phyloP scores from a whole-genome alignment of 2,329 filamentous ascomycete genomes.

The Sarocladium strictum region DNA sequence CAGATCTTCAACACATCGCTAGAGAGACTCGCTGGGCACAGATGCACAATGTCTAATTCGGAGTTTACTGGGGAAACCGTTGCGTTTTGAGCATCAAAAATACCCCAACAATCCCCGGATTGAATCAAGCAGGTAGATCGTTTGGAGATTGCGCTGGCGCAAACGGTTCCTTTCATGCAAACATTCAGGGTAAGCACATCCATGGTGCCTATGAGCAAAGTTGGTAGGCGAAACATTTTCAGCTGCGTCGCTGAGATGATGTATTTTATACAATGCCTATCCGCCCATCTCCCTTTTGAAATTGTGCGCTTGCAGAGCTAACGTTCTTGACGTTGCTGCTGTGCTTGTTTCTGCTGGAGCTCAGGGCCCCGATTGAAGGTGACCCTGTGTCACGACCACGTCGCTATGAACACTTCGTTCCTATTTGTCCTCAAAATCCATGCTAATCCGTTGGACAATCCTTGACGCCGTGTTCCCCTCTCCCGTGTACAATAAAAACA shows the following conservation, averaged over 20 bases:
- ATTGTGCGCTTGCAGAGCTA: neutral
- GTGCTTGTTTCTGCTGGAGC: neutral
- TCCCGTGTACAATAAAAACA: slow-evolving; percentile 5
- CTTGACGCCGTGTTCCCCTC: slow-evolving; percentile 7
- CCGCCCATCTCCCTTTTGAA: neutral
- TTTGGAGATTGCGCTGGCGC: too few relatives aligned
- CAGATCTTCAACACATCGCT: neutral
- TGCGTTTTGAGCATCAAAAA: too few relatives aligned
- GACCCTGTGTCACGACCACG: neutral
- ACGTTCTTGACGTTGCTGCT: neutral
- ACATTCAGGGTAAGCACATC: neutral
- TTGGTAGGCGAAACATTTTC: neutral
- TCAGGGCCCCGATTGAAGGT: neutral
- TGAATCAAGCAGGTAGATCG: too few relatives aligned
- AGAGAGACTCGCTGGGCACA: too few relatives aligned
- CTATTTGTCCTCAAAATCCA: slow-evolving; percentile 6
- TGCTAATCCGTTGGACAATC: neutral
- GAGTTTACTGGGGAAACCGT: too few relatives aligned
- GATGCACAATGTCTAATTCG: too few relatives aligned
- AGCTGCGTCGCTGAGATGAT: neutral
- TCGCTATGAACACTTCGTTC: neutral
- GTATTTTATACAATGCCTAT: slow-evolving; percentile 5
- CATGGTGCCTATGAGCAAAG: neutral
- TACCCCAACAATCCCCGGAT: too few relatives aligned
- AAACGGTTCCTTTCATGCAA: too few relatives aligned